Base-by-base conservation (phyloP, 495 filamentous ascomycete species). In the Echria macrotheca region DNA sequence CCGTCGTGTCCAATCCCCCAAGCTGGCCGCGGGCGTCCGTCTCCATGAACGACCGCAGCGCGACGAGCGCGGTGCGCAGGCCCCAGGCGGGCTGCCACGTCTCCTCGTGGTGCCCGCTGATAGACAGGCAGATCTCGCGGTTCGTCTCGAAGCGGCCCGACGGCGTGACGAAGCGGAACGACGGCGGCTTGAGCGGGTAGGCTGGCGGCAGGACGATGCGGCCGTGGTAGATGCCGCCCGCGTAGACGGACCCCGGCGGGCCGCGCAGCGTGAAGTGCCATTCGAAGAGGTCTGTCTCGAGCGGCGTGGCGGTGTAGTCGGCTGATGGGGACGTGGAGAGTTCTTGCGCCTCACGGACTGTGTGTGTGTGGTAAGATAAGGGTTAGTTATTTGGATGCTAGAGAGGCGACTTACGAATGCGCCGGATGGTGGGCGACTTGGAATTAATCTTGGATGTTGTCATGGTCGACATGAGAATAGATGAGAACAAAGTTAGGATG, bases 201-300 rank as follows among this genome's bases (percentile, higher is more conserved):
- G 82, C 74, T 0, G 89, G 77, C 5, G 93, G 93, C 14, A 98
- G 82, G 29, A 88, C 76, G 64, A 98, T 98, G 58, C 91, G 89
- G 36, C 93, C 93, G 70, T 98, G 93, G 75, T 98, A 98, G 58
- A 95, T 76, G 18, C 93, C 93, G 7, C 61, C 56, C 15, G 80
- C 75, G 74, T 91, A 98, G 24, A 85, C 76, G 17, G 87, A 85
- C 8, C 76, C 71, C 0, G 93, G 93, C 0, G 93, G 93, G 1
- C 93, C 93, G 40, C 82, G 80, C n/a, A 98, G 71, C 0, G 93
- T 98, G 78, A 98, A 98, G 77, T 98, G 93, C 93, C 93, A 98
- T 72, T 96, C 91, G 73, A 95, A 95, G 52, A 98, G 85, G 71
- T 96, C 88, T 38, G 78, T 69, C 59, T 95, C 88, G 55, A 89